Conservation (phyloP, 2,329 filamentous ascomycete species). For the Dendryphion nanum region DNA sequence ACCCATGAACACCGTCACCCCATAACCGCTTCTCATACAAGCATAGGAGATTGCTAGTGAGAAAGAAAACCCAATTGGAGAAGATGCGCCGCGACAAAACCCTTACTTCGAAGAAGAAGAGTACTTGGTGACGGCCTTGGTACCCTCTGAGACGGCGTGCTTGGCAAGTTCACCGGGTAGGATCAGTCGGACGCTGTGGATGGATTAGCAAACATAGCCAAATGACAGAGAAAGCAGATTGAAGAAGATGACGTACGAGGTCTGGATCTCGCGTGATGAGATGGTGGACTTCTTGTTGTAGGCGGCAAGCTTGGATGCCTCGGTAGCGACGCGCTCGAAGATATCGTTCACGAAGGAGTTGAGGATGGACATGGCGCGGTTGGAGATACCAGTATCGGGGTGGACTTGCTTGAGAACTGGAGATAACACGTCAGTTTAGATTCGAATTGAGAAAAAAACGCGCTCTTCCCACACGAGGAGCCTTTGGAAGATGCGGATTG, state of each 20-base stretch:
- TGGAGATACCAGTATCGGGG: slow-evolving; percentile 99
- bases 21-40: slow-evolving; percentile 37
- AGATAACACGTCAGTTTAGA: slow-evolving; percentile 38
- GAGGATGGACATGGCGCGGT: slow-evolving; percentile 98
- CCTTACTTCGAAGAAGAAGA: slow-evolving; percentile 98
- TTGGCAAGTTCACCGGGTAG: slow-evolving; percentile 98
- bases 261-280: slow-evolving; percentile 99
- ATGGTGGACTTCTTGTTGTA: slow-evolving; percentile 99
- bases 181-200: slow-evolving; percentile 78
- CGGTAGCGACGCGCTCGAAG: slow-evolving; percentile 98
- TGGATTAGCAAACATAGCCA: background rate
- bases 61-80: slow-evolving; percentile 53
- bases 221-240: slow-evolving; percentile 23
- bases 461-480: slow-evolving; percentile 1
- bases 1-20: slow-evolving; percentile 44
- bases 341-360: slow-evolving; percentile 99
- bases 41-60: slow-evolving; percentile 46
- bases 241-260: slow-evolving; percentile 61
- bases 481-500: background rate
- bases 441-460: background rate
- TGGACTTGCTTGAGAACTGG: slow-evolving; percentile 99
- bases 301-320: slow-evolving; percentile 97
- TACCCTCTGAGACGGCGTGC: slow-evolving; percentile 99
- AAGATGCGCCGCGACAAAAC: slow-evolving; percentile 41
- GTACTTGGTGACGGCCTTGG: slow-evolving; percentile 99